phyloP scores from a whole-genome alignment of 208 protist genomes.

The Ichthyophonus hoferi region DNA sequence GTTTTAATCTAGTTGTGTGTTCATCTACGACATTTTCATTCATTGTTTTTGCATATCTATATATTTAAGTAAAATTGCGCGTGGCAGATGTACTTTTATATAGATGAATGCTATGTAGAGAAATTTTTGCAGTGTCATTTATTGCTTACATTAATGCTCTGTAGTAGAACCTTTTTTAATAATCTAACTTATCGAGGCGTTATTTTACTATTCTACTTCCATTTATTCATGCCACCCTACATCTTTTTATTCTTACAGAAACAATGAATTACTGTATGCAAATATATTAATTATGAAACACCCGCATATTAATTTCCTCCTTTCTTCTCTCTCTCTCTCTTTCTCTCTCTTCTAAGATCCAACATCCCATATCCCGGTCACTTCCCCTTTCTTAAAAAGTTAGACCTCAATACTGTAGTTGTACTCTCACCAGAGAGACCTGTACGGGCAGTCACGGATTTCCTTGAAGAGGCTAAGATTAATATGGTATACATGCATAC shows the following conservation, averaged over 20 bases:
- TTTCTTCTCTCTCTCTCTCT: background rate
- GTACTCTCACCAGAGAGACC: slow-evolving; percentile 80
- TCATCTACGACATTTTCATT: background rate
- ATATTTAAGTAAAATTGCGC: background rate
- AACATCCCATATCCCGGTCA: slow-evolving; percentile 78
- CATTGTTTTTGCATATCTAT: background rate
- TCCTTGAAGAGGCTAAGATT: slow-evolving; percentile 81
- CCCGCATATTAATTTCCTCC: background rate
- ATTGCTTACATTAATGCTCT: too few species aligned
- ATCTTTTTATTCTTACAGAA: background rate
- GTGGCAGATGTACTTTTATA: background rate
- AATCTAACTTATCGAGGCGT: background rate
- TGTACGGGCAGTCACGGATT: slow-evolving; percentile 78
- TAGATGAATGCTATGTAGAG: background rate
- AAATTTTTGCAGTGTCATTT: too few species aligned
- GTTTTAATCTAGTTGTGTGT: too few species aligned
- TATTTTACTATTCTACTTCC: background rate
- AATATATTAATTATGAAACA: background rate
- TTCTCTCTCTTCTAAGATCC: background rate
- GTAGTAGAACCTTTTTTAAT: too few species aligned
- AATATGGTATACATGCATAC: slow-evolving; percentile 56
- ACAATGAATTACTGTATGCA: background rate
- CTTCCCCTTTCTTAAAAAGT: slow-evolving; percentile 86
- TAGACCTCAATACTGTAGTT: slow-evolving; percentile 85
- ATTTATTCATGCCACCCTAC: background rate